phyloP scores from a whole-genome alignment of 495 filamentous ascomycete genomes.

The Tuber microsphaerosporum region DNA sequence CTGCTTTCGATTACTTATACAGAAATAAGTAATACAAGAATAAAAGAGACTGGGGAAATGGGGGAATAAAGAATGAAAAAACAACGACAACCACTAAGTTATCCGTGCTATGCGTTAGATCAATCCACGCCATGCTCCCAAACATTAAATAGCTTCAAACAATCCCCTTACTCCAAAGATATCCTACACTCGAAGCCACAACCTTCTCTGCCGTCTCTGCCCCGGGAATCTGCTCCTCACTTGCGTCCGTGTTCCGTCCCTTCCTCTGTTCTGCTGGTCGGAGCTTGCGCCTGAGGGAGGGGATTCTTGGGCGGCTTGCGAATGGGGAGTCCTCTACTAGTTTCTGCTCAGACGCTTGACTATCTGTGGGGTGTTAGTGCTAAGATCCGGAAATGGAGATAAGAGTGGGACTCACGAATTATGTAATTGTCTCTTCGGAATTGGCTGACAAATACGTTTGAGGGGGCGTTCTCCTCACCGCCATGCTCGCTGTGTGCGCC shows the following conservation, averaged over 20 bases:
- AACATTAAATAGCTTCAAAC: conserved; percentile 6
- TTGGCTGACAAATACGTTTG: conserved; percentile 25
- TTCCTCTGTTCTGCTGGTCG: conserved; percentile 15
- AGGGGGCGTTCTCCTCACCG: background rate
- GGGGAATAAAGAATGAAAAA: background rate
- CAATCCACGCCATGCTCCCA: background rate
- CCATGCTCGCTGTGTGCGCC: conserved; percentile 8
- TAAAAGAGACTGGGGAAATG: background rate
- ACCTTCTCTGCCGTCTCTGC: conserved; percentile 3
- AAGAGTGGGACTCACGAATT: conserved; percentile 8
- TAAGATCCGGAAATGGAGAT: background rate
- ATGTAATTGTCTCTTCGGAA: conserved; percentile 21
- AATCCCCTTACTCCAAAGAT: conserved; percentile 26
- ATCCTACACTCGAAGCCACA: conserved; percentile 7
- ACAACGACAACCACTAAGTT: background rate
- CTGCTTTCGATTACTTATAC: background rate
- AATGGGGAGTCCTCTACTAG: conserved; percentile 23
- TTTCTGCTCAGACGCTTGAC: conserved; percentile 2
- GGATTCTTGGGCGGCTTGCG: conserved; percentile 12
- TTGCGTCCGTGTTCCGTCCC: conserved; percentile 4
- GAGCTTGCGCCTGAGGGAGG: conserved; percentile 12
- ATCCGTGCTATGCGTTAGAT: background rate
- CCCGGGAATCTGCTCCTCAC: conserved; percentile 7
- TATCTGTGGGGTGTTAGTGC: conserved; percentile 1
- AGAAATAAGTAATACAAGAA: background rate